Base-by-base conservation (phyloP, 2,329 filamentous ascomycete species). In the Dothideomycetes sp. region DNA sequence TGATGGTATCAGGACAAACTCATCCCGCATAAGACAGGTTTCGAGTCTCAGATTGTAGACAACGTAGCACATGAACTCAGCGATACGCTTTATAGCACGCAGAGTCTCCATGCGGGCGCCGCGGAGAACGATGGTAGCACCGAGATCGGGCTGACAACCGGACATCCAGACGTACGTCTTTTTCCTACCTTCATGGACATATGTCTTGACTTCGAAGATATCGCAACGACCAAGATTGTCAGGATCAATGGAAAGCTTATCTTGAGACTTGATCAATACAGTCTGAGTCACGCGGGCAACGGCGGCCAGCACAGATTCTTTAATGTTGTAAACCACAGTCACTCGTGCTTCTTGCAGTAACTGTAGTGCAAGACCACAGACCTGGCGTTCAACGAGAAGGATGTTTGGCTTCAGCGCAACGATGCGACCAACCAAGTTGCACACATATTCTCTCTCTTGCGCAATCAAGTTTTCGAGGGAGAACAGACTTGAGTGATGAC, bases 31-130 rank as follows among this genome's bases (percentile, higher is more conserved):
- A 34, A 98, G 68, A 50, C 84, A 94, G 2, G 91, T 94, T 62
- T 98, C 91, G 11, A 98, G 72, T 56, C 94, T 94, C 38, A 98
- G 70, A 52, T 95, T 98, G 62, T 98, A 98, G 10, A 96, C 88
- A 15, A 98, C 93, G 51, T 96, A 98, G 29, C 93, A 83, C 89
- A 98, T 95, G 56, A 98, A 96, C 56, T 98, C 91, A 9, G 89
- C 91, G 49, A 98, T 91, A 38, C 79, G 76, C 62, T 98, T 98
- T 59, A 98, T 78, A 50, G 79, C 84, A 2, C 77, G 69, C 14
- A 98, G 70, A 1, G 78, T 69, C 35, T 75, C 66, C 19, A 78
- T 79, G 43, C 82, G 78, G 3, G 82, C 84, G 1, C 91, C 91
- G 34, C 91, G 79, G 16, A 98, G 68, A 10, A 87, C 85, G 50